These are phyloP conservation scores for Trichophyton simii DNA, from an alignment of 2,329 filamentous ascomycete genomes.

Conservation along the genomic window DNA sequence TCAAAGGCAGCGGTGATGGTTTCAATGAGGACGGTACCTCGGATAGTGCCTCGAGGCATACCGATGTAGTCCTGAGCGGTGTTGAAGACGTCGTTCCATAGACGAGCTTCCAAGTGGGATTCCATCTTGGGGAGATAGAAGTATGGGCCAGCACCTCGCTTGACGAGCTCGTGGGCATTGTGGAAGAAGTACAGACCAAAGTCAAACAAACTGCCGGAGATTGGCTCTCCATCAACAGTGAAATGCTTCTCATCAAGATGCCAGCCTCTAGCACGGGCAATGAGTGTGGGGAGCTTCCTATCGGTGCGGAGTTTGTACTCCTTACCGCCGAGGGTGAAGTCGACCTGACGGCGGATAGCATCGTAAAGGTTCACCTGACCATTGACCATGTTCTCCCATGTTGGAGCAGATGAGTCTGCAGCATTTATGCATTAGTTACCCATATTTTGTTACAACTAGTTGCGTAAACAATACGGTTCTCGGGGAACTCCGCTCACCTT, in stretches of 20 bases:
- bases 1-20: constrained; percentile 96
- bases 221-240: constrained; percentile 86
- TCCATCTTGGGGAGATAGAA: constrained; percentile 99
- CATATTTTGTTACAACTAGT: neutral
- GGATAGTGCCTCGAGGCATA: constrained; percentile 80
- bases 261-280: constrained; percentile 91
- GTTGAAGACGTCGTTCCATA: constrained; percentile 99
- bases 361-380: constrained; percentile 97
- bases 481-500: constrained; percentile 52
- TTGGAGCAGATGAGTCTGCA: constrained; percentile 81
- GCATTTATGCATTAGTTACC: neutral
- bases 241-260: constrained; percentile 98
- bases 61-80: constrained; percentile 85
- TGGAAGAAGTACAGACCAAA: constrained; percentile 99
- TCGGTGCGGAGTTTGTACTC: constrained; percentile 96
- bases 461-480: neutral
- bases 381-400: constrained; percentile 99
- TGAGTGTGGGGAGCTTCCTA: constrained; percentile 73
- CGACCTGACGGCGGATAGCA: constrained; percentile 80
- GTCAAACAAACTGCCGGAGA: constrained; percentile 86
- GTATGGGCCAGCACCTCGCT: constrained; percentile 78
- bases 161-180: constrained; percentile 81
- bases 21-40: constrained; percentile 91
- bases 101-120: constrained; percentile 86
- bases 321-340: constrained; percentile 91